A percentile compares a stretch with the other conserved stretches of the same genome.
Conservation (phyloP, 2,329 filamentous ascomycete genomes). For the Canariomyces notabilis region DNA sequence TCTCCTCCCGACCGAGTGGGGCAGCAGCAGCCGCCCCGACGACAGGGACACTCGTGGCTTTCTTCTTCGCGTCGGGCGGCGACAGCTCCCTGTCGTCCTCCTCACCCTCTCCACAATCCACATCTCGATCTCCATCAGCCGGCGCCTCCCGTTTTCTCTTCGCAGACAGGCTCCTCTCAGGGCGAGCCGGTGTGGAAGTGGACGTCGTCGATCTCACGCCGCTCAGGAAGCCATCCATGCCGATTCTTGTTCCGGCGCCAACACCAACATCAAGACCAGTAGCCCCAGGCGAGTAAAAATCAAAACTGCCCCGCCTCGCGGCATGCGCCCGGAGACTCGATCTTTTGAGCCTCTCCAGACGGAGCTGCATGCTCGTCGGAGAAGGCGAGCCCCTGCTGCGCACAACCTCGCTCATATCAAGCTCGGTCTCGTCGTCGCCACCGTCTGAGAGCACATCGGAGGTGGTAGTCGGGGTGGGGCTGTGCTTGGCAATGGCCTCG, state of each 20-base stretch:
- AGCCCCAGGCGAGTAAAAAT: background rate
- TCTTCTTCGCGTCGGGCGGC: conserved; percentile 9
- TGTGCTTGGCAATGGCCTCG: conserved; percentile 41
- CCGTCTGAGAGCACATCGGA: background rate
- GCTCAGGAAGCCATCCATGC: background rate
- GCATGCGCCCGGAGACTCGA: background rate
- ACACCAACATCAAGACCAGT: background rate
- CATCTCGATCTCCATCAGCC: background rate
- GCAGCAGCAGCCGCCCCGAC: background rate
- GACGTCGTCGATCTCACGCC: no score
- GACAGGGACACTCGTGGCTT: background rate
- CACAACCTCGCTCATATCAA: no score
- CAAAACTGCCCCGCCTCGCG: conserved; percentile 1
- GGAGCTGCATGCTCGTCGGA: conserved; percentile 6
- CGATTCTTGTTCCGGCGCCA: background rate
- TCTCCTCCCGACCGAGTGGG: conserved; percentile 13
- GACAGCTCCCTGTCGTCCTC: conserved; percentile 2
- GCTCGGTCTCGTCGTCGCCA: background rate
- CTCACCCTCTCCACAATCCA: background rate
- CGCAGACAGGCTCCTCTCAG: no score
- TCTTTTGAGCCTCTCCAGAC: conserved; percentile 15
- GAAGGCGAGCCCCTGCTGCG: no score
- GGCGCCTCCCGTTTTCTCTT: conserved; percentile 16
- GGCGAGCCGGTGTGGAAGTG: conserved; percentile 9
- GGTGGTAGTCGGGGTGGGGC: background rate